A percentile compares a stretch with the other conserved stretches of the same genome.
Conservation (phyloP, 495 filamentous ascomycete genomes). For the Xylaria flabelliformis region DNA sequence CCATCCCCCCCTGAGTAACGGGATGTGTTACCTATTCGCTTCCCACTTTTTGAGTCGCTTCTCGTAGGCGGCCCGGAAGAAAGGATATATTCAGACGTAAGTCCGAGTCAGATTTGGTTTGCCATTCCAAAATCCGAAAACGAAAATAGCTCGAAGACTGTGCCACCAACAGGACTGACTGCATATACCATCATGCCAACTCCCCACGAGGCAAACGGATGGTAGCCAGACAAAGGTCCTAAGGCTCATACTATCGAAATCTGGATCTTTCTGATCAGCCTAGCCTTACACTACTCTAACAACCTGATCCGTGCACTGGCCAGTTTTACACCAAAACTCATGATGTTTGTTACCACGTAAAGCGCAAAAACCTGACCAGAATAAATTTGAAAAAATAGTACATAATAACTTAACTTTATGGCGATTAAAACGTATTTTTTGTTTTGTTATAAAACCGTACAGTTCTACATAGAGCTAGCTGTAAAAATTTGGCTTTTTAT, state of each 20-base stretch:
- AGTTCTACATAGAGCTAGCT: no score
- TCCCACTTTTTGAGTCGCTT: neutral
- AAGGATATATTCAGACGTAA: neutral
- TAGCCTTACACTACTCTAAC: no score
- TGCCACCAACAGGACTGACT: constrained; percentile 1
- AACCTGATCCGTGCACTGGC: no score
- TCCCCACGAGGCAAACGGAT: neutral
- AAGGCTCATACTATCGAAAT: neutral
- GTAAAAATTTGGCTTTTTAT: no score
- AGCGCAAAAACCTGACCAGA: no score
- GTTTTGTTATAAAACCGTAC: no score
- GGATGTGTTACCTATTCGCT: neutral
- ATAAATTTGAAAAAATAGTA: no score
- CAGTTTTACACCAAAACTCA: no score
- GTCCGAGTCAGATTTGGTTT: neutral
- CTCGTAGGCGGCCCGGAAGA: neutral
- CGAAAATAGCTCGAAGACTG: neutral
- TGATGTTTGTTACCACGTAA: no score
- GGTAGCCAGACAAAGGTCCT: neutral
- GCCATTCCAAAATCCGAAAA: neutral
- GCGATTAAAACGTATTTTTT: no score
- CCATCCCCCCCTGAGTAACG: neutral
- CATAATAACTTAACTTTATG: no score
- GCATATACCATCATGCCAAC: constrained; percentile 2
- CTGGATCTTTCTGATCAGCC: neutral